These are phyloP conservation scores for Geosiphon pyriformis DNA, from an alignment of 192 early-diverging fungal genomes.

Conservation along the genomic window DNA sequence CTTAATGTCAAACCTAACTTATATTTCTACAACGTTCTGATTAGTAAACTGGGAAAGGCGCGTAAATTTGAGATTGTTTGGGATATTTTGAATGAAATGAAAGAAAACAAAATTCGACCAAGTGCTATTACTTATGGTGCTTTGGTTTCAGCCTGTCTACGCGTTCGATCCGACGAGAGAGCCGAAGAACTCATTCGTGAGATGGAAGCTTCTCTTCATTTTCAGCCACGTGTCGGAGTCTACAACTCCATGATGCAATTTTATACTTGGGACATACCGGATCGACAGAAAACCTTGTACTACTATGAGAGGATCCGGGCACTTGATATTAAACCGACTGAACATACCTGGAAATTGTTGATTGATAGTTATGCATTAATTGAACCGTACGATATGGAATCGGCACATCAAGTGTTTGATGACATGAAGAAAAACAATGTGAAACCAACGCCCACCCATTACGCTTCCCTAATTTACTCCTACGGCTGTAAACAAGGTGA, in stretches of 20 bases:
- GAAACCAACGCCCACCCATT: conserved; percentile 44
- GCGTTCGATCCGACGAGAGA: conserved; percentile 47
- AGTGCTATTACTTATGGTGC: conserved; percentile 54
- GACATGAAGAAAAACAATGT: conserved; percentile 38
- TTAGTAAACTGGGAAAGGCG: conserved; percentile 53
- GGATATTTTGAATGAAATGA: conserved; percentile 54
- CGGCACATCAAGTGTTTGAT: conserved; percentile 41
- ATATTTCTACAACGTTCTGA: conserved; percentile 57
- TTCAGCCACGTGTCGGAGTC: conserved; percentile 46
- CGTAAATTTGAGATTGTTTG: conserved; percentile 48
- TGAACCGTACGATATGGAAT: conserved; percentile 50
- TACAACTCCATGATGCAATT: conserved; percentile 62
- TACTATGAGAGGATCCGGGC: conserved; percentile 42
- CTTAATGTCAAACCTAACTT: conserved; percentile 47
- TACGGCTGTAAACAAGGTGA: conserved; percentile 51
- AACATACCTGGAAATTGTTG: conserved; percentile 50
- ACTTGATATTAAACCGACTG: conserved; percentile 43
- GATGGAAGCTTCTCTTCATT: conserved; percentile 39
- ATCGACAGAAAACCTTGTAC: conserved; percentile 41
- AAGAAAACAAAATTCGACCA: conserved; percentile 37
- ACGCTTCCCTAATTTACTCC: conserved; percentile 47
- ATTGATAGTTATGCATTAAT: conserved; percentile 51
- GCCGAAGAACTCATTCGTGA: conserved; percentile 43
- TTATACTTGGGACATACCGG: conserved; percentile 48
- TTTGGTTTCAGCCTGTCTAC: conserved; percentile 49